A percentile compares a stretch with the other conserved stretches of the same genome.
Evolutionary conservation across 148 eudicot genomes (phyloP).

Genomic region (Spergularia marina): DNA sequence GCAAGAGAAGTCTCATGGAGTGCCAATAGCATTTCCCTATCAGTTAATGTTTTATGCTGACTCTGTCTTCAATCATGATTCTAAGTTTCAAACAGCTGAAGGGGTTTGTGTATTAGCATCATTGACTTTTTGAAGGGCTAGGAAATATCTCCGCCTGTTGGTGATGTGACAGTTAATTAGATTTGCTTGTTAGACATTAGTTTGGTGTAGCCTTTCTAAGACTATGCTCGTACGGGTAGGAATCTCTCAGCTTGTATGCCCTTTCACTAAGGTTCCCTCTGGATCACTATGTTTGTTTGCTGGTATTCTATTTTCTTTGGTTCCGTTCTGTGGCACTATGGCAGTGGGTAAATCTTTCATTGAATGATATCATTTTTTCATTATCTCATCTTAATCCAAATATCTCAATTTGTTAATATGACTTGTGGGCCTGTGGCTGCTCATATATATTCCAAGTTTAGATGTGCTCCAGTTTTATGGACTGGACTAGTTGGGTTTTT

Average conservation of each 20-base stretch:
- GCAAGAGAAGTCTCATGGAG: too few relatives aligned
- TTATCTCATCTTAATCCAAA: conserved; percentile 6
- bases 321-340: not conserved
- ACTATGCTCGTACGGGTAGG: too few relatives aligned
- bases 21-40: too few relatives aligned
- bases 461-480: conserved; percentile 12
- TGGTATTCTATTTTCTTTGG: not conserved
- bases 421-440: not conserved
- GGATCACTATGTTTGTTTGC: not conserved
- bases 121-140: conserved; percentile 3
- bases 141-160: not conserved
- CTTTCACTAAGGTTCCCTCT: not conserved
- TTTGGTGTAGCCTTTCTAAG: not conserved
- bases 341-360: not conserved
- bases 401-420: not conserved
- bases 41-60: not conserved
- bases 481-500: conserved; percentile 2
- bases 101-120: conserved; percentile 6
- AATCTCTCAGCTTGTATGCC: not conserved
- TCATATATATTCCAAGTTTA: not conserved
- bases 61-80: not conserved
- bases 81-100: not conserved
- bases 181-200: not conserved
- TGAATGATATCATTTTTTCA: not conserved
- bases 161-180: not conserved